Evolutionary conservation across 208 protist species (phyloP).

Genomic region (Wallacemonas sp.): DNA sequence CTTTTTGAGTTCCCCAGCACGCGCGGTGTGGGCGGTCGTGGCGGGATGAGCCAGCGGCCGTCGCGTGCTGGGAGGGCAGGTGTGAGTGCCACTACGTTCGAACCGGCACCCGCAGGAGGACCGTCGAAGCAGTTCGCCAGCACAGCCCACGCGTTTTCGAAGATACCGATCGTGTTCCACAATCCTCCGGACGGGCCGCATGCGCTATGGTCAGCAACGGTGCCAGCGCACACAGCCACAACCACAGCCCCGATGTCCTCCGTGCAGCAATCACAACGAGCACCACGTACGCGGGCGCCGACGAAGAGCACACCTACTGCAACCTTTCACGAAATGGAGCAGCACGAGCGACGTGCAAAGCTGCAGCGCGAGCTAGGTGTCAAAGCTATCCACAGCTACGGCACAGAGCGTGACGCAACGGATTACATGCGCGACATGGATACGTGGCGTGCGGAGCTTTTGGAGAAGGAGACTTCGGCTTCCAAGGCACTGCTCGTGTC

Average conservation of each 20-base stretch:
- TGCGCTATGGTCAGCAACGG: neutral
- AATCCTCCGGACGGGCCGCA: neutral
- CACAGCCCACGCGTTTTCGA: slow-evolving; percentile 2
- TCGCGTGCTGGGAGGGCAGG: no score
- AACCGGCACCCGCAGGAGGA: neutral
- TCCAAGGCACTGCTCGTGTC: slow-evolving; percentile 2
- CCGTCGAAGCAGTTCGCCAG: neutral
- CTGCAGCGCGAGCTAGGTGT: slow-evolving; percentile 28
- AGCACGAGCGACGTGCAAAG: slow-evolving; percentile 20
- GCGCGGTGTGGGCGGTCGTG: no score
- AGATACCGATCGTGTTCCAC: neutral
- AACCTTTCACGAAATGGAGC: slow-evolving; percentile 27
- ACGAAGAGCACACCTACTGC: neutral
- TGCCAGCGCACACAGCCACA: neutral
- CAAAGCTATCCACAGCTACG: slow-evolving; percentile 26
- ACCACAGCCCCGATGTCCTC: neutral
- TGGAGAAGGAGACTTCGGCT: neutral
- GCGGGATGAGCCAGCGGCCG: no score
- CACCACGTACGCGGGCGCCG: neutral
- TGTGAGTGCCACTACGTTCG: no score
- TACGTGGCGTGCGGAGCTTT: slow-evolving; percentile 3
- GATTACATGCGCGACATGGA: slow-evolving; percentile 25
- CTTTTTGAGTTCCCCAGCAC: no score
- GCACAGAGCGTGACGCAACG: slow-evolving; percentile 30
- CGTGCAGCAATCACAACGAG: neutral